Evolutionary conservation across 768 basidiomycete species (phyloP).

Genomic region (Lactarius trivialis): DNA sequence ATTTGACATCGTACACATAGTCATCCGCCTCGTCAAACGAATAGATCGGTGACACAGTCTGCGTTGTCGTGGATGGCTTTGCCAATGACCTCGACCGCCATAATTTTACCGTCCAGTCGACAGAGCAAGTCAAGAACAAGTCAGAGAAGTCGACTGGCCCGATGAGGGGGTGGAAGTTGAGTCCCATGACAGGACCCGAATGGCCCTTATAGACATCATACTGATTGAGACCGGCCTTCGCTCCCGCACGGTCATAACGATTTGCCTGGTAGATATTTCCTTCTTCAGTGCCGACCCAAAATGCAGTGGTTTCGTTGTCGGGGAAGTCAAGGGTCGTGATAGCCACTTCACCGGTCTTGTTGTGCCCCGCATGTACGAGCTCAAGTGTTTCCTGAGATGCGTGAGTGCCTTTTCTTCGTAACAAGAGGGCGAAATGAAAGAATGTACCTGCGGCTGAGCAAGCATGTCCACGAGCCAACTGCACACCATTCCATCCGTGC

Average conservation of each 20-base stretch:
- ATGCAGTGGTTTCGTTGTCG: constrained; percentile 91
- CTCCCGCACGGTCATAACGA: constrained; percentile 92
- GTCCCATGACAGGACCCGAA: constrained; percentile 86
- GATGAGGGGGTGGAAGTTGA: constrained; percentile 88
- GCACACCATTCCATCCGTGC: constrained; percentile 95
- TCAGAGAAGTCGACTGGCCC: constrained; percentile 95
- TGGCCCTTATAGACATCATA: constrained; percentile 92
- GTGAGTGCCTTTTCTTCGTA: neutral
- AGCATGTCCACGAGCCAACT: constrained; percentile 99
- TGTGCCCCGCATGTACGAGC: constrained; percentile 81
- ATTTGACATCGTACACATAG: constrained; percentile 97
- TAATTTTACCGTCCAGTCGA: constrained; percentile 97
- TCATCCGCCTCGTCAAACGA: constrained; percentile 98
- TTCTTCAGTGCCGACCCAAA: constrained; percentile 98
- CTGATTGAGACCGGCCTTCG: constrained; percentile 93
- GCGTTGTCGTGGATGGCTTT: constrained; percentile 56
- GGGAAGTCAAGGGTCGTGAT: constrained; percentile 94
- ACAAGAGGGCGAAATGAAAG: neutral
- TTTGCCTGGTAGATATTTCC: constrained; percentile 96
- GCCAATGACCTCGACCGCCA: constrained; percentile 81
- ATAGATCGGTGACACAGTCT: constrained; percentile 67
- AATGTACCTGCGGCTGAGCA: constrained; percentile 84
- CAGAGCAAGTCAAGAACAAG: constrained; percentile 85
- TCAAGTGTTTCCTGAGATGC: constrained; percentile 80
- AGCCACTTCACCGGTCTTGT: constrained; percentile 95